A percentile compares a stretch with the other conserved stretches of the same genome.
phyloP scores from a whole-genome alignment of 2,329 filamentous ascomycete species.

The Beauveria varroae region DNA sequence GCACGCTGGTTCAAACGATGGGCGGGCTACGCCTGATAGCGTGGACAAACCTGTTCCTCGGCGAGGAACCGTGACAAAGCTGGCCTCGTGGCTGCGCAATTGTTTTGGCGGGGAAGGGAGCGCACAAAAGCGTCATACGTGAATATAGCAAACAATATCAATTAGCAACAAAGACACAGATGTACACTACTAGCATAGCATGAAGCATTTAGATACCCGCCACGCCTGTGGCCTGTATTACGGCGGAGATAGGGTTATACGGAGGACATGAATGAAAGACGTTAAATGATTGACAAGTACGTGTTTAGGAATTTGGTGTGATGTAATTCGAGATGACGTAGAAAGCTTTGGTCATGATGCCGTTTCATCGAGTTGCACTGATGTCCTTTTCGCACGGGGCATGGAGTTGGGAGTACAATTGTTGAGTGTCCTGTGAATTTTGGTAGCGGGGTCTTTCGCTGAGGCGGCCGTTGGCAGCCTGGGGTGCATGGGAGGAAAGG shows the following conservation, averaged over 20 bases:
- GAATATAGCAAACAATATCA: neutral
- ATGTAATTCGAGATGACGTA: too few relatives aligned
- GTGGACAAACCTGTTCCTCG: neutral
- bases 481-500: neutral
- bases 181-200: constrained; percentile 10
- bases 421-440: neutral
- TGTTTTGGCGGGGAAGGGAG: constrained; percentile 3
- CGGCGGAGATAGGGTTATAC: neutral
- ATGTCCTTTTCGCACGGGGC: too few relatives aligned
- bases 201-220: constrained; percentile 10
- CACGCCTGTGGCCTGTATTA: neutral
- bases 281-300: neutral
- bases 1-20: neutral
- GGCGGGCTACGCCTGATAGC: constrained; percentile 7
- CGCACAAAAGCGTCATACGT: neutral
- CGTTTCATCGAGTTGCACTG: too few relatives aligned
- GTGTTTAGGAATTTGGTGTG: too few relatives aligned
- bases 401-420: too few relatives aligned
- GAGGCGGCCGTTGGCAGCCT: constrained; percentile 1
- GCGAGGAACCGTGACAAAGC: neutral
- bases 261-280: neutral
- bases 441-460: neutral
- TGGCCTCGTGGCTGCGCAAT: constrained; percentile 15
- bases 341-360: too few relatives aligned
- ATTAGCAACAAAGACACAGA: neutral